These are phyloP conservation scores for Curvularia hawaiiensis DNA, from an alignment of 2,329 filamentous ascomycete species.

Conservation along the genomic window DNA sequence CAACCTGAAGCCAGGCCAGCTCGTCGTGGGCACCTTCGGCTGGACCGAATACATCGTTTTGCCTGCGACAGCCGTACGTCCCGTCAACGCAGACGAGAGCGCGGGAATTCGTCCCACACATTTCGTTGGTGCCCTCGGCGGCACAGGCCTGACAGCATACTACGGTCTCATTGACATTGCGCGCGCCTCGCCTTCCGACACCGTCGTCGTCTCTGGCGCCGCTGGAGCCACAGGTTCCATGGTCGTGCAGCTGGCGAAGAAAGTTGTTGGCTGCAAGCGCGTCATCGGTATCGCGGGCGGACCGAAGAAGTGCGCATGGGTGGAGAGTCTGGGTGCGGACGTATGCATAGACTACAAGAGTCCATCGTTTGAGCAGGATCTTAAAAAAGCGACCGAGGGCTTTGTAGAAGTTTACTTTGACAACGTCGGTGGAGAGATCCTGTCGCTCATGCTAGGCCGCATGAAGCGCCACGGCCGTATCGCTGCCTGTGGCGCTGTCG, in stretches of 20 bases:
- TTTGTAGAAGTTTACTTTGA: conserved; percentile 60
- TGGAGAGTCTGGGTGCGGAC: conserved; percentile 58
- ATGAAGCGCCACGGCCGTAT: conserved; percentile 51
- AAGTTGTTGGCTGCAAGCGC: conserved; percentile 53
- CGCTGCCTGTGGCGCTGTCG: conserved; percentile 52
- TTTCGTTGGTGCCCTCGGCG: conserved; percentile 55
- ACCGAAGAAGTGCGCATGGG: conserved; percentile 59
- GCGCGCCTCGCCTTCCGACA: conserved; percentile 68
- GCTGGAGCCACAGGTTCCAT: conserved; percentile 79
- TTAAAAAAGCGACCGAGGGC: conserved; percentile 54
- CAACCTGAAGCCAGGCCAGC: conserved; percentile 60
- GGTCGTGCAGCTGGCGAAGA: conserved; percentile 63
- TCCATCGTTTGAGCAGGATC: conserved; percentile 52
- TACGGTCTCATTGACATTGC: conserved; percentile 73
- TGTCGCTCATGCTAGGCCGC: conserved; percentile 53
- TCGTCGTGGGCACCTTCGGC: conserved; percentile 60
- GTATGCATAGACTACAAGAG: conserved; percentile 62
- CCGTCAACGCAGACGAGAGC: conserved; percentile 37
- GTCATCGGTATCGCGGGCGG: conserved; percentile 60
- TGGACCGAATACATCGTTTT: conserved; percentile 71
- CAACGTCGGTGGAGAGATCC: conserved; percentile 56
- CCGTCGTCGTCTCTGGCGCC: conserved; percentile 77
- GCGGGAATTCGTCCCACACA: conserved; percentile 50
- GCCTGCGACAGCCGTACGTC: conserved; percentile 39
- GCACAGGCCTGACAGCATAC: conserved; percentile 71